Evolutionary conservation across 2,329 filamentous ascomycete species (phyloP).

Genomic region (Curvularia spicifera): DNA sequence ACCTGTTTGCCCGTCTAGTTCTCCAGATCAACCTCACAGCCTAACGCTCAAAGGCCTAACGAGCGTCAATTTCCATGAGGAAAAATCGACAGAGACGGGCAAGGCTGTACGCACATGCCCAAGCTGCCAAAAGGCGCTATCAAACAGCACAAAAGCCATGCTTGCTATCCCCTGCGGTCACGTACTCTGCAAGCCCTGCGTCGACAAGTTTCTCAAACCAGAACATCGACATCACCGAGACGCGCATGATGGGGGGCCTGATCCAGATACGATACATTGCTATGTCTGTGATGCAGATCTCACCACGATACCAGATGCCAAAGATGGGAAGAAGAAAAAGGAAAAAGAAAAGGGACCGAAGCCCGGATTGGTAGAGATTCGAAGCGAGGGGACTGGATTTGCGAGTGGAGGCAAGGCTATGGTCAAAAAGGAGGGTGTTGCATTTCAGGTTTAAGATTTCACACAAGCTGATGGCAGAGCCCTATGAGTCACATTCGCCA

Average conservation of each 20-base stretch:
- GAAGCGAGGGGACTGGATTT: constrained; percentile 89
- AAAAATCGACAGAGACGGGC: constrained; percentile 62
- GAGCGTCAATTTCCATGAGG: constrained; percentile 76
- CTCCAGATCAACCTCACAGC: constrained; percentile 68
- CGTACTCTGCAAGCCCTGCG: constrained; percentile 84
- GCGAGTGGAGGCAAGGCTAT: constrained; percentile 84
- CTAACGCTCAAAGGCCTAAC: constrained; percentile 82
- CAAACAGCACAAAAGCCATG: constrained; percentile 81
- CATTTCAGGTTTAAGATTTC: constrained; percentile 65
- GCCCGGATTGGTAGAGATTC: constrained; percentile 78
- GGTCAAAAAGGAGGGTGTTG: constrained; percentile 78
- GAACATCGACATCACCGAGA: constrained; percentile 45
- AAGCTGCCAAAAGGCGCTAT: constrained; percentile 80
- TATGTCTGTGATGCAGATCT: constrained; percentile 87
- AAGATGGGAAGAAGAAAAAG: constrained; percentile 51
- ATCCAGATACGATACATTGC: constrained; percentile 67
- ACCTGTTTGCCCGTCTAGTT: constrained; percentile 79
- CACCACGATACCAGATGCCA: constrained; percentile 51
- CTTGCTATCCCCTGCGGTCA: constrained; percentile 89
- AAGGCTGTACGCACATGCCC: constrained; percentile 71
- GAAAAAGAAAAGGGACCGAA: constrained; percentile 65
- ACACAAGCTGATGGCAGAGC: not conserved
- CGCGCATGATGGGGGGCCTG: constrained; percentile 64
- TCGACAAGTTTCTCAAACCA: constrained; percentile 76
- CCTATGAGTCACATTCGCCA: not conserved